Percentiles rank a stretch among this genome's conserved stretches.
Conservation (phyloP, 768 basidiomycete genomes). For the Podaxis mareebaensis region DNA sequence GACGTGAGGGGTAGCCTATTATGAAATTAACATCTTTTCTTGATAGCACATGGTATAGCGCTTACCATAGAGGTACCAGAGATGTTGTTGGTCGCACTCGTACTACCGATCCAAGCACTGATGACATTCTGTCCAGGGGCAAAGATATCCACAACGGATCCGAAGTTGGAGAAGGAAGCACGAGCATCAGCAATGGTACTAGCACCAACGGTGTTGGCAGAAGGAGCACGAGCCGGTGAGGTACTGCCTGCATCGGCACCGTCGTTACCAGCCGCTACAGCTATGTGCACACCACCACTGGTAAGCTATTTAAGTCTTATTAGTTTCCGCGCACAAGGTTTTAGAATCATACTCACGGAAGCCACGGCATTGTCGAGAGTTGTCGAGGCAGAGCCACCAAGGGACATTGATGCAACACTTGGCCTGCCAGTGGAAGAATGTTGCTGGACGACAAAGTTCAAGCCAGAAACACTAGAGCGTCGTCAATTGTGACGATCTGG, state of each 20-base stretch:
- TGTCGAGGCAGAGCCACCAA: slow-evolving; percentile 30
- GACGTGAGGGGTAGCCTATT: slow-evolving; percentile 39
- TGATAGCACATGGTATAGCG: background rate
- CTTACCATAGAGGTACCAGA: slow-evolving; percentile 30
- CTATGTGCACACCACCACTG: slow-evolving; percentile 29
- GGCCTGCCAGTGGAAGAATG: slow-evolving; percentile 27
- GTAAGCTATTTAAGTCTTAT: slow-evolving; percentile 24
- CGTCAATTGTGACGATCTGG: background rate
- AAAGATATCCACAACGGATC: slow-evolving; percentile 42
- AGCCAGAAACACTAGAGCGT: slow-evolving; percentile 27
- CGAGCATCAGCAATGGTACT: slow-evolving; percentile 34
- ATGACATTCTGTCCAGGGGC: slow-evolving; percentile 38
- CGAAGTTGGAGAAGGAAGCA: slow-evolving; percentile 41
- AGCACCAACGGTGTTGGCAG: slow-evolving; percentile 41
- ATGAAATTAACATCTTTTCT: background rate
- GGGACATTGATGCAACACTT: slow-evolving; percentile 36
- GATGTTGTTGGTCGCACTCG: slow-evolving; percentile 24
- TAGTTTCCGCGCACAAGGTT: background rate
- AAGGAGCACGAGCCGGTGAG: slow-evolving; percentile 36
- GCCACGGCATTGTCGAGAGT: slow-evolving; percentile 34
- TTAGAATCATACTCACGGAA: slow-evolving; percentile 16
- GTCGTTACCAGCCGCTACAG: slow-evolving; percentile 38
- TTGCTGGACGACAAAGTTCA: slow-evolving; percentile 31
- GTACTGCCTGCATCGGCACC: slow-evolving; percentile 29
- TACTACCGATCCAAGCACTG: slow-evolving; percentile 30